Evolutionary conservation across 2,329 filamentous ascomycete species (phyloP).

Genomic region (Fonsecaea pedrosoi): DNA sequence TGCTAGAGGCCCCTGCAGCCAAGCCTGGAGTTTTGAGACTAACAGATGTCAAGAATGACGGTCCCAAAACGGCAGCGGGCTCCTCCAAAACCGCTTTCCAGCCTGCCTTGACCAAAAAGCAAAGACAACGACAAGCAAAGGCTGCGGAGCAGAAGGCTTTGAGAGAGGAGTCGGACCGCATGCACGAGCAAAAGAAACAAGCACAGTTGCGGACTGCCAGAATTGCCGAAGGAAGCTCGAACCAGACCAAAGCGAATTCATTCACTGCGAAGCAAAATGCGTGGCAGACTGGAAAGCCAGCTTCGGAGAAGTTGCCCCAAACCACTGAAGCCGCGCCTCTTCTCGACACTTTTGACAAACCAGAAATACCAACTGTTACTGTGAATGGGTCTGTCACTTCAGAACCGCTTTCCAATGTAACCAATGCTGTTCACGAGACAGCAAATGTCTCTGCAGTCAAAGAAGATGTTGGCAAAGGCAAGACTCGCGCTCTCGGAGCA

Average conservation of each 20-base stretch:
- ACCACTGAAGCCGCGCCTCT: conserved; percentile 42
- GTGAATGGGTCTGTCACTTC: conserved; percentile 32
- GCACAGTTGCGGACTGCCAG: conserved; percentile 82
- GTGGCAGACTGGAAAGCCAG: conserved; percentile 53
- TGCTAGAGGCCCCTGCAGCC: conserved; percentile 76
- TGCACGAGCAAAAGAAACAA: conserved; percentile 77
- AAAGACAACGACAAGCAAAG: conserved; percentile 91
- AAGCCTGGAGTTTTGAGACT: conserved; percentile 80
- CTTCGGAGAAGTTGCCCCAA: conserved; percentile 35
- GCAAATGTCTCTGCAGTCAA: conserved; percentile 23
- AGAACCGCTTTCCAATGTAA: conserved; percentile 25
- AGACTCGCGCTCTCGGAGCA: conserved; percentile 29
- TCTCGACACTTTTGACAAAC: conserved; percentile 53
- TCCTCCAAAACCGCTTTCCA: conserved; percentile 66
- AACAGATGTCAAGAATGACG: conserved; percentile 65
- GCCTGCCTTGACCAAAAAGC: conserved; percentile 86
- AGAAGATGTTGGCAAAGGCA: conserved; percentile 32
- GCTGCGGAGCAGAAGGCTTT: conserved; percentile 77
- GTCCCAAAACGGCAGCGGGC: conserved; percentile 67
- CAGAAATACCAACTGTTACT: conserved; percentile 12
- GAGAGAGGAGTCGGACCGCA: conserved; percentile 77
- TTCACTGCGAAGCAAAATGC: conserved; percentile 60
- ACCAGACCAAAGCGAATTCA: conserved; percentile 73
- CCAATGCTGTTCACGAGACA: conserved; percentile 16
- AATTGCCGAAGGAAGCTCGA: conserved; percentile 79